phyloP scores from a whole-genome alignment of 2,329 filamentous ascomycete genomes.

The Exophiala dermatitidis region DNA sequence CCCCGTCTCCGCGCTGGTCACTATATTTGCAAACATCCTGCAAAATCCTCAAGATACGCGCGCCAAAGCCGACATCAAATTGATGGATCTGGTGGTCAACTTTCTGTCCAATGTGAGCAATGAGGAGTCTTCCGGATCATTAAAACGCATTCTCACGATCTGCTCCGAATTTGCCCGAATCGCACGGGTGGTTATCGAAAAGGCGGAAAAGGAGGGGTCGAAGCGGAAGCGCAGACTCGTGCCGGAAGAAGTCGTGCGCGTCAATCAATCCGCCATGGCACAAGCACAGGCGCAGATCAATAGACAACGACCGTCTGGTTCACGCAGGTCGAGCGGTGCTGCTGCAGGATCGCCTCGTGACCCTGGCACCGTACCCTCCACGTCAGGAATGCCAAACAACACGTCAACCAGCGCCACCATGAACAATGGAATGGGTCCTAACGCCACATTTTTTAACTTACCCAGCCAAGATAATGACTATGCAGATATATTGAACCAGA shows the following conservation, averaged over 20 bases:
- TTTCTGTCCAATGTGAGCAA: constrained; percentile 85
- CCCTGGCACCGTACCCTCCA: constrained; percentile 2
- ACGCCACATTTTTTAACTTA: constrained; percentile 25
- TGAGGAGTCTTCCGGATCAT: constrained; percentile 81
- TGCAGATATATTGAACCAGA: constrained; percentile 34
- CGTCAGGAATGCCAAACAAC: neutral
- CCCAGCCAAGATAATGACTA: constrained; percentile 33
- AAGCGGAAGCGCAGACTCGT: constrained; percentile 73
- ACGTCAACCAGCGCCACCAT: constrained; percentile 4
- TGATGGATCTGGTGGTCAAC: constrained; percentile 89
- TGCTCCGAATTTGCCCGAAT: constrained; percentile 97
- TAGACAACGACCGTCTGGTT: constrained; percentile 8
- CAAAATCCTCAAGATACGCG: constrained; percentile 89
- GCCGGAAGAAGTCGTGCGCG: constrained; percentile 22
- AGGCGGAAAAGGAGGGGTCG: constrained; percentile 75
- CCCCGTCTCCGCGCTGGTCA: constrained; percentile 89
- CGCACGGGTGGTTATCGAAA: constrained; percentile 81
- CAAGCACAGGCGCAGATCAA: constrained; percentile 25
- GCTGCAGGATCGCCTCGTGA: constrained; percentile 18
- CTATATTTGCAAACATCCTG: constrained; percentile 89
- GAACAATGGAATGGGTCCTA: constrained; percentile 15
- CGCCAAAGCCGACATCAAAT: constrained; percentile 76
- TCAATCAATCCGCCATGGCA: constrained; percentile 27
- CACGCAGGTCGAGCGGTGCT: constrained; percentile 15
- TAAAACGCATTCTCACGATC: constrained; percentile 86